These are phyloP conservation scores for Phaeosphaeriaceae sp. DNA, from an alignment of 2,329 filamentous ascomycete species.

Conservation along the genomic window DNA sequence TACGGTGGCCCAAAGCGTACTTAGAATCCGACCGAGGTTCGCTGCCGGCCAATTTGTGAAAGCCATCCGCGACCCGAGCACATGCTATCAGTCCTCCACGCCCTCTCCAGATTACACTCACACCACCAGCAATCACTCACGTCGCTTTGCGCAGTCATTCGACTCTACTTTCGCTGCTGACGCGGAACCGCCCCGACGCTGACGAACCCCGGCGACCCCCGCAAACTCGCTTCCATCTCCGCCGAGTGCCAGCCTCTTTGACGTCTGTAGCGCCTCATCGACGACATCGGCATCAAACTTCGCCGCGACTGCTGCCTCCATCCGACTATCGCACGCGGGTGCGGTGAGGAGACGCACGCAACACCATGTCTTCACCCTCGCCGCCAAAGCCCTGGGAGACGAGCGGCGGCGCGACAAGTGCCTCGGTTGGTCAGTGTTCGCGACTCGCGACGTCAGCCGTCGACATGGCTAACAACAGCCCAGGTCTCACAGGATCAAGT, in stretches of 20 bases:
- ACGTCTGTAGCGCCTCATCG: conserved; percentile 18
- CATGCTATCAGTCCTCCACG: conserved; percentile 3
- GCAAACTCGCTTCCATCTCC: conserved; percentile 27
- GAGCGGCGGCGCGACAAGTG: conserved; percentile 65
- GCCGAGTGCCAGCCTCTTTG: conserved; percentile 23
- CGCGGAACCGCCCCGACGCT: conserved; percentile 20
- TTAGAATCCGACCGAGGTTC: conserved; percentile 31
- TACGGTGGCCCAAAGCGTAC: conserved; percentile 18
- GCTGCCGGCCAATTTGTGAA: conserved; percentile 26
- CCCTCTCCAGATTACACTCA: conserved; percentile 1
- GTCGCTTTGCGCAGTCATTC: neutral
- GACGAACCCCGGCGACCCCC: conserved; percentile 28
- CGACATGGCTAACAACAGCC: conserved; percentile 30
- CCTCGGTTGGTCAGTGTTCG: conserved; percentile 47
- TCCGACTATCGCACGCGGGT: conserved; percentile 23
- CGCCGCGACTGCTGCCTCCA: conserved; percentile 11
- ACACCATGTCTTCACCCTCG: conserved; percentile 69
- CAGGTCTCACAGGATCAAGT: conserved; percentile 45
- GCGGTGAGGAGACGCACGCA: conserved; percentile 31
- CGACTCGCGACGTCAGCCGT: conserved; percentile 18
- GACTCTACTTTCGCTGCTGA: conserved; percentile 3
- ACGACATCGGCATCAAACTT: conserved; percentile 11
- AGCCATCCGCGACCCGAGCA: conserved; percentile 27
- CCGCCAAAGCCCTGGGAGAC: conserved; percentile 98
- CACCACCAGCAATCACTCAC: conserved; percentile 1